A percentile compares a stretch with the other conserved stretches of the same genome.
phyloP scores from a whole-genome alignment of 176 grass and related monocot genomes.

The Hordeum marinum region DNA sequence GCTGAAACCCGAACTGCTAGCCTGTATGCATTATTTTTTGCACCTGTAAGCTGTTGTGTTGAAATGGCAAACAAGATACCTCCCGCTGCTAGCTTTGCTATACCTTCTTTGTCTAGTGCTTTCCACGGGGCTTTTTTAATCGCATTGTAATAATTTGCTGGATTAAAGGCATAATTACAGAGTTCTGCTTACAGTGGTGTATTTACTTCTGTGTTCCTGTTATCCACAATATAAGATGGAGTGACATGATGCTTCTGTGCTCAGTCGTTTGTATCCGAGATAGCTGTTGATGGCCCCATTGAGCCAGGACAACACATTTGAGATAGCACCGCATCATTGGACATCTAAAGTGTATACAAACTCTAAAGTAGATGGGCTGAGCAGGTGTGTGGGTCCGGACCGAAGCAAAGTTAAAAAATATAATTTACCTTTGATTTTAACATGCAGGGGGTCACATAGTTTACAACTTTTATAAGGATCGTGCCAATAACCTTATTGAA shows the following conservation, averaged over 20 bases:
- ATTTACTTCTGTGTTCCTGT: not conserved
- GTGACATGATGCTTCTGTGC: too few relatives aligned
- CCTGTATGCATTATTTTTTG: not conserved
- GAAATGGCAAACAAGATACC: not conserved
- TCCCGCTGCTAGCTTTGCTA: not conserved
- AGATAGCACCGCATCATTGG: not conserved
- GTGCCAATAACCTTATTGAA: not conserved
- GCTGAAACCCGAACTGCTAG: not conserved
- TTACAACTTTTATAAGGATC: not conserved
- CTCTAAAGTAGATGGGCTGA: not conserved
- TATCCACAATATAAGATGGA: too few relatives aligned
- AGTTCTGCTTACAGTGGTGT: not conserved
- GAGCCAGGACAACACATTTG: too few relatives aligned
- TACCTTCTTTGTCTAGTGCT: not conserved
- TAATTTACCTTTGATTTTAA: not conserved
- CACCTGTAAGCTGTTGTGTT: not conserved
- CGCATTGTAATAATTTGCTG: not conserved
- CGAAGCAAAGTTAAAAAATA: not conserved
- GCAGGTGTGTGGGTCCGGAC: not conserved
- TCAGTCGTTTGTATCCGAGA: too few relatives aligned
- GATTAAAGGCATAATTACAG: not conserved
- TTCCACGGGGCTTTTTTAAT: not conserved
- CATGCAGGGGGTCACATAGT: not conserved
- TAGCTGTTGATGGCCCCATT: too few relatives aligned
- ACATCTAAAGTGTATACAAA: not conserved